Percentiles rank a stretch among this genome's conserved stretches.
Conservation (phyloP, 2,329 filamentous ascomycete species). For the Ophiostoma novo-ulmi region DNA sequence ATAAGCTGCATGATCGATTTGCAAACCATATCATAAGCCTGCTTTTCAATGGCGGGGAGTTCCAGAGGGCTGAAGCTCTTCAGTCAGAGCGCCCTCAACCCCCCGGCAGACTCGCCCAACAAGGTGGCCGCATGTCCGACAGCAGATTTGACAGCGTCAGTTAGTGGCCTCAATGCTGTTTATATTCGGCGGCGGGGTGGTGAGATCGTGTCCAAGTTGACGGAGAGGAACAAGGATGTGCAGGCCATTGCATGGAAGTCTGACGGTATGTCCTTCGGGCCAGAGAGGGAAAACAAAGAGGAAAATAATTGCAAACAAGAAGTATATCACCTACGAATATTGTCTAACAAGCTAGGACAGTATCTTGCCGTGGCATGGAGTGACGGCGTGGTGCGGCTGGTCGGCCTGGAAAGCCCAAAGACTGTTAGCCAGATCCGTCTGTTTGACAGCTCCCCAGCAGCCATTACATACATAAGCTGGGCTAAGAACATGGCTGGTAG, state of each 20-base stretch:
- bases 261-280: conserved; percentile 50
- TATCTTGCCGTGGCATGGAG: conserved; percentile 79
- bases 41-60: conserved; percentile 12
- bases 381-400: conserved; percentile 70
- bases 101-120: conserved; percentile 47
- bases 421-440: conserved; percentile 66
- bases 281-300: background rate
- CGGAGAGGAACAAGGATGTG: conserved; percentile 40
- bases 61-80: conserved; percentile 39
- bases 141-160: conserved; percentile 76
- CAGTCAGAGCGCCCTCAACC: conserved; percentile 54
- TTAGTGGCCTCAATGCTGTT: conserved; percentile 58
- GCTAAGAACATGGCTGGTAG: conserved; percentile 42
- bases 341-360: conserved; percentile 48
- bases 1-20: background rate
- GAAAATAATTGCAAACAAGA: background rate
- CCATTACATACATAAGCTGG: conserved; percentile 53
- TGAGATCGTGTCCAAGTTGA: conserved; percentile 54
- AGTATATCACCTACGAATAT: background rate
- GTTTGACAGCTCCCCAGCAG: conserved; percentile 40
- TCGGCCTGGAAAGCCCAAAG: conserved; percentile 76
- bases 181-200: conserved; percentile 74
- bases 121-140: conserved; percentile 73
- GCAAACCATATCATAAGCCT: background rate
- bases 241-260: conserved; percentile 59